Evolutionary conservation across 345 rosid genomes (phyloP), one percentile per base, ranked within the genome.

Genomic region (Gossypium thurberi): DNA sequence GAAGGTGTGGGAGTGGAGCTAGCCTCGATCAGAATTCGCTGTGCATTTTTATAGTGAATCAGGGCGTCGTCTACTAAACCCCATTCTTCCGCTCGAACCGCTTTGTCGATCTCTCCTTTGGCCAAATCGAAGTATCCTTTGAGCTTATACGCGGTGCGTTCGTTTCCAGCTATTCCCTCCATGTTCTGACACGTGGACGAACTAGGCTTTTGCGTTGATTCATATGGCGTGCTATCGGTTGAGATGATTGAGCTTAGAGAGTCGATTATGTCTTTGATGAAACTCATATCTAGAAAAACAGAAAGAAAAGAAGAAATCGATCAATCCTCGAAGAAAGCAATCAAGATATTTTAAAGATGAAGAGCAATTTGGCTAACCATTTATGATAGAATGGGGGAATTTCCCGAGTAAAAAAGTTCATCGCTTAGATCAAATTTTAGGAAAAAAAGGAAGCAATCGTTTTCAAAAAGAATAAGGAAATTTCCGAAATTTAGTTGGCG

Each of bases 31-130:
- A 94, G 80, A 60, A 92, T 86, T 26, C 95, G 87, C 52, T 89
- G 97, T 12, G 98, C 92, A 66, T 84, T 90, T 76, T 79, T 84
- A 76, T 94, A 94, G 78, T 92, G 95, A 48, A 79, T 73, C 53
- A 94, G 66, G 6, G 98, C 96, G 26, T 94, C 96, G 15, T 91
- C 95, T 58, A 80, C 76, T 69, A 94, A 80, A 48, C 97, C 97
- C 93, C 97, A 90, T 68, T 94, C 98, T 80, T 94, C 98, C n/a
- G 94, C 88, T 64, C 92, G 82, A 17, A 94, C 91, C 9, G 92
- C 97, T 69, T 88, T 90, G 20, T 83, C 90, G 58, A 92, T 94
- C 82, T 90, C 97, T 70, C 78, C 89, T 76, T 85, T 94, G 46
- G 95, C 97, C 62, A 94, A 87, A 80, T 94, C 97, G 74, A 80